A percentile compares a stretch with the other conserved stretches of the same genome.
These are phyloP conservation scores for Cladorrhinum sp. DNA, from an alignment of 2,329 filamentous ascomycete genomes.

Conservation along the genomic window DNA sequence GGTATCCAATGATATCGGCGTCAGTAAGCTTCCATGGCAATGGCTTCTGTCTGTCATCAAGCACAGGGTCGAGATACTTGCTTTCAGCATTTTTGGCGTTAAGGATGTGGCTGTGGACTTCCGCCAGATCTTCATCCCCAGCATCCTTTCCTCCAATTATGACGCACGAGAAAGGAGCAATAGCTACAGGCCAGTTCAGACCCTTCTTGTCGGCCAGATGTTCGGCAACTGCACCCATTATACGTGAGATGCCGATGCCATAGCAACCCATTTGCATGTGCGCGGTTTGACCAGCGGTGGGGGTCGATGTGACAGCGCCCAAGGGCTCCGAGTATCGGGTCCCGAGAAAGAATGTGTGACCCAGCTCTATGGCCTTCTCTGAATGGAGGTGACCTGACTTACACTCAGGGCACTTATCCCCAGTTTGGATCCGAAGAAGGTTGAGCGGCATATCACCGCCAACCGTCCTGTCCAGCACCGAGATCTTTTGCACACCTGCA, in stretches of 20 bases:
- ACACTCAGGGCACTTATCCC: conserved; percentile 74
- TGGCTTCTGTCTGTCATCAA: conserved; percentile 66
- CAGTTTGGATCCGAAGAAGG: conserved; percentile 62
- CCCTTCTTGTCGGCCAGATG: conserved; percentile 68
- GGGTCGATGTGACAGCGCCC: conserved; percentile 55
- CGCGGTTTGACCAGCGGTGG: conserved; percentile 31
- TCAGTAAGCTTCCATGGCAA: conserved; percentile 87
- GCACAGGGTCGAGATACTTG: conserved; percentile 56
- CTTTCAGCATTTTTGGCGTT: not conserved
- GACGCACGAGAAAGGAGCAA: conserved; percentile 66
- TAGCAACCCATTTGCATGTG: conserved; percentile 93
- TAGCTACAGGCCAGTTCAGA: conserved; percentile 81
- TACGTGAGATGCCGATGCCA: conserved; percentile 87
- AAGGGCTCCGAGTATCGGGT: conserved; percentile 82
- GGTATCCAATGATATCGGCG: conserved; percentile 86
- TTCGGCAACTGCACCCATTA: conserved; percentile 83
- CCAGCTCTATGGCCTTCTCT: conserved; percentile 79
- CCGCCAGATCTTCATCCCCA: conserved; percentile 16
- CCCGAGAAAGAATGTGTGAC: conserved; percentile 92
- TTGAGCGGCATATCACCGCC: conserved; percentile 48
- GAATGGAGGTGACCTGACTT: conserved; percentile 58
- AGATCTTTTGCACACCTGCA: not conserved
- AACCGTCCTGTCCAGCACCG: not conserved
- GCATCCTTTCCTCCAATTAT: conserved; percentile 21
- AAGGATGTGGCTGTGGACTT: conserved; percentile 19